These are phyloP conservation scores for Synchytrium microbalum DNA, from an alignment of 371 early-diverging fungal genomes.

Conservation along the genomic window DNA sequence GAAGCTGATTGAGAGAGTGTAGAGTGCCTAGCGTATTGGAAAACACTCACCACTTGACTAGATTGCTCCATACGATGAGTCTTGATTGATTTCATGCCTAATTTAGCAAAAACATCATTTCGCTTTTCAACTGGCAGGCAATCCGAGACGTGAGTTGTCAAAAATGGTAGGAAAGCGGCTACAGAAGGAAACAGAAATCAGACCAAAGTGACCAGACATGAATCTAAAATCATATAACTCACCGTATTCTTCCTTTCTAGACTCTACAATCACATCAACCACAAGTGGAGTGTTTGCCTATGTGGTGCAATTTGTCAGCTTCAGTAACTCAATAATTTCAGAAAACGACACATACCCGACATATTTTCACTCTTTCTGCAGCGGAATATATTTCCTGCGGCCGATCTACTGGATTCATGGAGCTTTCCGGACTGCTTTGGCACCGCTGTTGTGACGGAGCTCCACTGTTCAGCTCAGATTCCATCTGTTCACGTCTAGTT, in stretches of 20 bases:
- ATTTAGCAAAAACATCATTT: not conserved
- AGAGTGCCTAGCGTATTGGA: not conserved
- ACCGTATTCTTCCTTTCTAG: not conserved
- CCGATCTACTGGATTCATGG: not conserved
- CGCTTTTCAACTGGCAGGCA: not conserved
- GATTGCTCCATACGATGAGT: not conserved
- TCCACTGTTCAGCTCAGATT: no score
- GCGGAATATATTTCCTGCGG: not conserved
- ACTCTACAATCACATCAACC: not conserved
- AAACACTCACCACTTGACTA: not conserved
- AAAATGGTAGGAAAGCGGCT: not conserved
- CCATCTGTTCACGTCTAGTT: no score
- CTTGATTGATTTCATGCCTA: not conserved
- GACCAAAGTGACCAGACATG: not conserved
- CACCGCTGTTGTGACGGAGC: not conserved
- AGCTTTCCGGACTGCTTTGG: not conserved
- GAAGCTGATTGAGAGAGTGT: not conserved
- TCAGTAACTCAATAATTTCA: no score
- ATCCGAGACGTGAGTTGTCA: not conserved
- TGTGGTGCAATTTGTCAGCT: no score
- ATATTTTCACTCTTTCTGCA: not conserved
- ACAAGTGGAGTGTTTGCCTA: not conserved
- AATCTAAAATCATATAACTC: not conserved
- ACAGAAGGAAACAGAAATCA: not conserved
- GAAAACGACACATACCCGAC: not conserved